Evolutionary conservation across 2,329 filamentous ascomycete genomes (phyloP), one percentile per base, ranked within the genome.

Genomic region (Exophiala aquamarina): DNA sequence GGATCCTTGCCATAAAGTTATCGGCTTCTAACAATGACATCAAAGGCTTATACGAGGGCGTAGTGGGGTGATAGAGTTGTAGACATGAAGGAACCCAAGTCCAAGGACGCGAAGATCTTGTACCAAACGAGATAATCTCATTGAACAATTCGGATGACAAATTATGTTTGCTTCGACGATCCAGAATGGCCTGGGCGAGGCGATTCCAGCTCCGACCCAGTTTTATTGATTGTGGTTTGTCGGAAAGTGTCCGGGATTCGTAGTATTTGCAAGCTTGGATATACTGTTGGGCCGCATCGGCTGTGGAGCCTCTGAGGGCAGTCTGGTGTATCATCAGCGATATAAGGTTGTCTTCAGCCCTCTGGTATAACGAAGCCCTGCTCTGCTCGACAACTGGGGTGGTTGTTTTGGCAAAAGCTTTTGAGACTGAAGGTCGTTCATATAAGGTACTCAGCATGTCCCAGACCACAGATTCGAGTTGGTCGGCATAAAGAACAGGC

Each of bases 21-120:
- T 26, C 6, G 23, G 23, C 6, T 26, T 26, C 23, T 11, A 26
- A 26, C 6, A 6, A 26, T 6, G 23, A 6, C 23, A 26, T 26
- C 11, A 26, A 26, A 6, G 23, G 23, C 23, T 26, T 26, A 11
- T 26, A 26, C 6, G 64, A 59, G 5, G 68, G 68, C 20, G 60
- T 34, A 4, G 57, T 59, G 2, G 69, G 69, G 47, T 71, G 66
- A 28, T 66, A 66, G 36, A 71, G 51, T 9, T 57, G 54, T 21
- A 67, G 55, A 7, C 35, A 37, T 19, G 35, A 15, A 20, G 35
- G 19, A 21, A 9, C n/a, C 35, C 35, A 37, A 13, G 35, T 8
- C 18, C 15, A 37, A 7, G 4, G 18, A 6, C 18, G 18, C 4
- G 10, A 19, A 21, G 7, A 18, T 8, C 19, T 21, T 8, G 35